Percentiles rank a stretch among this genome's conserved stretches.
Evolutionary conservation across 768 basidiomycete genomes (phyloP).

Genomic region (Kwoniella botswanensis): DNA sequence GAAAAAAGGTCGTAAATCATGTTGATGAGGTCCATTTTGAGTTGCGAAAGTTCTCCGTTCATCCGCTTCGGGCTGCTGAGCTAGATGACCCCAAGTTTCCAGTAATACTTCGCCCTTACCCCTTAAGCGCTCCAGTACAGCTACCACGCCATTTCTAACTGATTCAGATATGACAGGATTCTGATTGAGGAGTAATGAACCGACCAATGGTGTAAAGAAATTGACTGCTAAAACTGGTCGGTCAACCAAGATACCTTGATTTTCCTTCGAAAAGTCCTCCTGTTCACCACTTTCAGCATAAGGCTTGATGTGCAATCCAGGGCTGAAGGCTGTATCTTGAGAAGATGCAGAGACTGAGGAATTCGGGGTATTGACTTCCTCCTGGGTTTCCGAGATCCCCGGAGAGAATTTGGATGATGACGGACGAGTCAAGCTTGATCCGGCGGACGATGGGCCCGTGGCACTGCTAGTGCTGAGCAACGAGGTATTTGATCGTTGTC

Average conservation of each 20-base stretch:
- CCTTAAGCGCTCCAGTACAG: conserved; percentile 73
- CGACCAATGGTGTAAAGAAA: conserved; percentile 89
- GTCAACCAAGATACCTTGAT: conserved; percentile 33
- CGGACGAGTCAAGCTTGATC: conserved; percentile 27
- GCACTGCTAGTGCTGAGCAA: conserved; percentile 2
- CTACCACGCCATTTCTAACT: conserved; percentile 76
- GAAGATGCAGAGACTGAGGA: conserved; percentile 21
- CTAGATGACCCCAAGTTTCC: conserved; percentile 57
- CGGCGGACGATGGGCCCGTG: conserved; percentile 12
- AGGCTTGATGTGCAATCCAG: conserved; percentile 26
- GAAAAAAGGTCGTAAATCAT: conserved; percentile 46
- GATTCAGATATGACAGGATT: conserved; percentile 74
- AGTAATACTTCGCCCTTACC: conserved; percentile 60
- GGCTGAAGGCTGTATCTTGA: conserved; percentile 35
- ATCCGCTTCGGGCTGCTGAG: conserved; percentile 55
- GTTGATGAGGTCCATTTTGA: conserved; percentile 55
- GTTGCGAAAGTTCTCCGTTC: conserved; percentile 44
- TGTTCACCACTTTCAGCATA: conserved; percentile 28
- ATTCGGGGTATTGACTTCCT: conserved; percentile 24
- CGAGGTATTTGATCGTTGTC: conserved; percentile 15
- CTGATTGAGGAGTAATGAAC: conserved; percentile 80
- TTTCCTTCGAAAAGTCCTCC: conserved; percentile 21
- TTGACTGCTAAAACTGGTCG: conserved; percentile 68
- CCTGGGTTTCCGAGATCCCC: not conserved
- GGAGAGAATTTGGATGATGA: conserved; percentile 21